These are phyloP conservation scores for Pestalotiopsis sp. DNA, from an alignment of 2,329 filamentous ascomycete species.

Conservation along the genomic window DNA sequence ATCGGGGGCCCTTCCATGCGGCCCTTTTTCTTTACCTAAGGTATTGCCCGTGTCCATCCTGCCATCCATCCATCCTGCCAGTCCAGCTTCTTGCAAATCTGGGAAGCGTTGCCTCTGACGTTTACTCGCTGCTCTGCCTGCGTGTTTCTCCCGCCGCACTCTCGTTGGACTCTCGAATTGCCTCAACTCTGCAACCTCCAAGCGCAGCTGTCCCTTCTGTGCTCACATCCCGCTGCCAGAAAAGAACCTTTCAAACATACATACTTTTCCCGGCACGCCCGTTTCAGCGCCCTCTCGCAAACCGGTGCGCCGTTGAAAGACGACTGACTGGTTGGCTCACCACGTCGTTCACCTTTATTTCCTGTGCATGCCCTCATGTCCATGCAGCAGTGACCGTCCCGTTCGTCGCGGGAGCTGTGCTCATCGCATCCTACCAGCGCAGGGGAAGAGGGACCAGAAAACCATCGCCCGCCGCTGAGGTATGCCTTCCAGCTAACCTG, in stretches of 20 bases:
- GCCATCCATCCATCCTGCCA: not conserved
- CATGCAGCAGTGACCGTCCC: not conserved
- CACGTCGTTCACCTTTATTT: not conserved
- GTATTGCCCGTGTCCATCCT: not conserved
- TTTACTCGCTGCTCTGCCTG: not conserved
- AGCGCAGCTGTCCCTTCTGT: not conserved
- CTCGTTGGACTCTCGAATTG: not conserved
- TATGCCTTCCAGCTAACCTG: not conserved
- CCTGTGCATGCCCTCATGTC: not conserved
- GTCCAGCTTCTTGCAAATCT: not conserved
- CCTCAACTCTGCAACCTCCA: not conserved
- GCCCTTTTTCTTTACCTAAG: not conserved
- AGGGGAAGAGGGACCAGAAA: not conserved
- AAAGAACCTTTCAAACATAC: not conserved
- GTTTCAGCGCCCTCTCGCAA: not conserved
- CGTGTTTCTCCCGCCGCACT: not conserved
- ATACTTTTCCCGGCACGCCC: not conserved
- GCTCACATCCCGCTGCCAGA: slow-evolving; percentile 7
- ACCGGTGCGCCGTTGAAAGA: not conserved
- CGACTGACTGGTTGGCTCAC: not conserved
- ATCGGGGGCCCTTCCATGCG: not conserved
- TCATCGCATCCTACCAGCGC: not conserved
- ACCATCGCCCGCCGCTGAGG: not conserved
- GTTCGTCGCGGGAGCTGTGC: not conserved
- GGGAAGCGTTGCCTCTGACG: not conserved